Percentiles rank a stretch among this genome's conserved stretches.
phyloP scores from a whole-genome alignment of 78 protist genomes.

The Isochrysis galbana region DNA sequence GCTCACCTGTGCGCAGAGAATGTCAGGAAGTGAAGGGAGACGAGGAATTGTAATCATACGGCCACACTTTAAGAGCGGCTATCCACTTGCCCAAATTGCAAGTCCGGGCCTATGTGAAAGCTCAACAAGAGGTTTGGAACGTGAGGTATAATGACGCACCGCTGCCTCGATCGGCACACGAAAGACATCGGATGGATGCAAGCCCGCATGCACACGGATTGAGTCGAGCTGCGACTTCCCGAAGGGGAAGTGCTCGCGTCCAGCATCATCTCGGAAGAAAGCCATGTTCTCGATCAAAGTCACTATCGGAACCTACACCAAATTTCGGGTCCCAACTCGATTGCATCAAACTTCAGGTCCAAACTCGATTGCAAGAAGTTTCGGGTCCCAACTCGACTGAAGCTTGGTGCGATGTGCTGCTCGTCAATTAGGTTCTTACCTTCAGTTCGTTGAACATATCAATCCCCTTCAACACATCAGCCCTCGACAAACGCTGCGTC shows the following conservation, averaged over 20 bases:
- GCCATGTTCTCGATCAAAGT: conserved; percentile 40
- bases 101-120: not conserved
- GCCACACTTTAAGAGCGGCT: too few species aligned
- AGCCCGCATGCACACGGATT: not conserved
- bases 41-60: too few species aligned
- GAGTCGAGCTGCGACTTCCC: conserved; percentile 10
- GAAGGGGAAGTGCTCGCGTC: not conserved
- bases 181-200: not conserved
- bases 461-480: conserved; percentile 33
- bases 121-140: not conserved
- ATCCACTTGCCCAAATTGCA: too few species aligned
- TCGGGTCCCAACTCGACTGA: too few species aligned
- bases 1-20: not conserved
- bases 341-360: too few species aligned
- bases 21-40: too few species aligned
- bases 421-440: not conserved
- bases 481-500: not conserved
- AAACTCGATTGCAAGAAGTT: too few species aligned
- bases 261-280: not conserved
- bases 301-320: not conserved
- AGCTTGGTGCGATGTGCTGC: not conserved
- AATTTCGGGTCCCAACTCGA: too few species aligned
- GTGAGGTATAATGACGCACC: not conserved
- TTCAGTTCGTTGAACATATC: conserved; percentile 22
- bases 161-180: not conserved